These are phyloP conservation scores for Venturia pyrina DNA, from an alignment of 2,329 filamentous ascomycete genomes.

Conservation along the genomic window DNA sequence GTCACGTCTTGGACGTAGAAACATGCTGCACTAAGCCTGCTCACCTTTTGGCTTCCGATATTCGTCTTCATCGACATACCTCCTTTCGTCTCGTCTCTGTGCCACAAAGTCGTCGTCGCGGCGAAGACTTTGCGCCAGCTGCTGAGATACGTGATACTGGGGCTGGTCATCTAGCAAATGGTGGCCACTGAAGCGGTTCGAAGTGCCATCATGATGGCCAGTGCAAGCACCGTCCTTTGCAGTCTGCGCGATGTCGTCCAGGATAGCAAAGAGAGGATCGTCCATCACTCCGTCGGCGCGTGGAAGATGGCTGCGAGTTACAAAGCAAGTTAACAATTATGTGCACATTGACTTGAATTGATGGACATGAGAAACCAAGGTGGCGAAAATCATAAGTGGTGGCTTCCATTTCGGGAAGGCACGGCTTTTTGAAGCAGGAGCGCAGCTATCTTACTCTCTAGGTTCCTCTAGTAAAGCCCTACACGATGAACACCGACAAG, in stretches of 20 bases:
- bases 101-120: neutral
- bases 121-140: neutral
- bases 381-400: neutral
- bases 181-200: neutral
- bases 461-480: too few species aligned
- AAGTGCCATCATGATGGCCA: neutral
- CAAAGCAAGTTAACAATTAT: neutral
- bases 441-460: neutral
- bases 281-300: neutral
- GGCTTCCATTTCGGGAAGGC: neutral
- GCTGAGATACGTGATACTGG: neutral
- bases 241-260: constrained; percentile 10
- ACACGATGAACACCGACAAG: neutral
- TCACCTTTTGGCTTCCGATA: neutral
- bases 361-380: neutral
- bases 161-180: neutral
- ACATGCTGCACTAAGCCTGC: neutral
- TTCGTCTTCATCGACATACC: neutral
- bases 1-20: neutral
- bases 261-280: constrained; percentile 7
- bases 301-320: neutral
- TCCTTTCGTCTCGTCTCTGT: neutral
- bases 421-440: neutral
- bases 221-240: neutral
- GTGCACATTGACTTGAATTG: neutral